These are phyloP conservation scores for Chondrostereum purpureum DNA, from an alignment of 1,284 basidiomycete species.

Conservation along the genomic window DNA sequence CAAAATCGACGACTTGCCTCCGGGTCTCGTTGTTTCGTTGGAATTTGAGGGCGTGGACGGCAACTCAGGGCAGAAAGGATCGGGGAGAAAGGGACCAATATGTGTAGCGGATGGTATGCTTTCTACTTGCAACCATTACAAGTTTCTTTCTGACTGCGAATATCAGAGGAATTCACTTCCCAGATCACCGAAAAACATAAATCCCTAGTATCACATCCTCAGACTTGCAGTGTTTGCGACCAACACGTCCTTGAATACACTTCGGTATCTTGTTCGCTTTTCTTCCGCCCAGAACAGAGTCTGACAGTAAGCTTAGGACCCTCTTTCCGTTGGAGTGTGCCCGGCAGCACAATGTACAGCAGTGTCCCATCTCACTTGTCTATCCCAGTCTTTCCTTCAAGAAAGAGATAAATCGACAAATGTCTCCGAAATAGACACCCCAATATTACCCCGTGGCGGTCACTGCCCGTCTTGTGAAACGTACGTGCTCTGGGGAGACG, in stretches of 20 bases:
- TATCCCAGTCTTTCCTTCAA: constrained; percentile 52
- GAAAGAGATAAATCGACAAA: constrained; percentile 17
- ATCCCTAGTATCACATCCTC: constrained; percentile 27
- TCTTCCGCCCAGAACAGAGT: too few species aligned
- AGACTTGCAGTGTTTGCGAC: constrained; percentile 51
- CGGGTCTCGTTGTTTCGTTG: constrained; percentile 41
- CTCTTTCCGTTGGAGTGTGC: constrained; percentile 41
- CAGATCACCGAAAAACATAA: constrained; percentile 50
- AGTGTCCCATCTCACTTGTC: constrained; percentile 65
- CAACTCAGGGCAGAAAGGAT: constrained; percentile 40
- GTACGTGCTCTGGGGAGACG: constrained; percentile 66
- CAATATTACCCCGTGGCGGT: constrained; percentile 61
- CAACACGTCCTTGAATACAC: constrained; percentile 33
- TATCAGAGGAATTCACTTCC: constrained; percentile 44
- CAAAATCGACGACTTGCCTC: constrained; percentile 44
- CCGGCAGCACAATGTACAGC: constrained; percentile 44
- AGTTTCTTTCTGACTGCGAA: neutral
- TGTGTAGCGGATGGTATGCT: constrained; percentile 61
- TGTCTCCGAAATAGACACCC: constrained; percentile 12
- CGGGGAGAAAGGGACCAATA: constrained; percentile 51
- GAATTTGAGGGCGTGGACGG: constrained; percentile 76
- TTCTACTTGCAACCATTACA: constrained; percentile 3
- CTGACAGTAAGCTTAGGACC: constrained; percentile 45
- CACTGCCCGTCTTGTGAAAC: constrained; percentile 48
- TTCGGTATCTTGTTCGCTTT: constrained; percentile 42